Evolutionary conservation across 225 moss, liverwort and hornwort genomes (phyloP).

Genomic region (Thuidium tamariscinum): DNA sequence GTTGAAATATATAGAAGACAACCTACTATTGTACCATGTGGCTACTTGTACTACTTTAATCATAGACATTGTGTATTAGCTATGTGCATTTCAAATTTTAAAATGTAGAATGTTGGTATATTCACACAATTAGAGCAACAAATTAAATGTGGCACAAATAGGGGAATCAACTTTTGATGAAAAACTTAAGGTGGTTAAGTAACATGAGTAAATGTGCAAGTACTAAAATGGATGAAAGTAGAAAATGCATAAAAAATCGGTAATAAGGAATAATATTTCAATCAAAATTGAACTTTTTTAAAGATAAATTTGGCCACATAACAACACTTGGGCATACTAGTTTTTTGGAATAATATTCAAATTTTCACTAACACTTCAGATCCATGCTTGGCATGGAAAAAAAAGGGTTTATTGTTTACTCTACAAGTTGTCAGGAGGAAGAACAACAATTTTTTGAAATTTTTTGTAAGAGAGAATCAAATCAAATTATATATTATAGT

Average conservation of each 20-base stretch:
- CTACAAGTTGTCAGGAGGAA: not conserved
- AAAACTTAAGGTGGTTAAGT: not conserved
- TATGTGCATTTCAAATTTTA: not conserved
- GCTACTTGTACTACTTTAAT: not conserved
- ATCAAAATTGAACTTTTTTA: not conserved
- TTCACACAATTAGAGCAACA: not conserved
- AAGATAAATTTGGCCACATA: not conserved
- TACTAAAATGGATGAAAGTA: too few species aligned
- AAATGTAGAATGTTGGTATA: not conserved
- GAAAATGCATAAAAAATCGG: not conserved
- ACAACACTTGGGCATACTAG: too few species aligned
- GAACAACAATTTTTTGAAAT: not conserved
- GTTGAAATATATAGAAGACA: rapidly evolving
- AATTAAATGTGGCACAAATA: not conserved
- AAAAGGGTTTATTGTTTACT: not conserved
- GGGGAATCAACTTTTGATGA: not conserved
- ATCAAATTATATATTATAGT: not conserved
- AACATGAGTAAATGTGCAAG: not conserved
- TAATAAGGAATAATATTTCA: not conserved
- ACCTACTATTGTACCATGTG: not conserved
- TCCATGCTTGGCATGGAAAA: not conserved
- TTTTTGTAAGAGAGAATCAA: not conserved
- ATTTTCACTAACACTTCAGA: not conserved
- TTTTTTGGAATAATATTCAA: not conserved
- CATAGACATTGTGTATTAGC: not conserved